Percentiles rank a stretch among this genome's conserved stretches.
Conservation (phyloP, 2,329 filamentous ascomycete genomes). For the Trichoderma brevicompactum region DNA sequence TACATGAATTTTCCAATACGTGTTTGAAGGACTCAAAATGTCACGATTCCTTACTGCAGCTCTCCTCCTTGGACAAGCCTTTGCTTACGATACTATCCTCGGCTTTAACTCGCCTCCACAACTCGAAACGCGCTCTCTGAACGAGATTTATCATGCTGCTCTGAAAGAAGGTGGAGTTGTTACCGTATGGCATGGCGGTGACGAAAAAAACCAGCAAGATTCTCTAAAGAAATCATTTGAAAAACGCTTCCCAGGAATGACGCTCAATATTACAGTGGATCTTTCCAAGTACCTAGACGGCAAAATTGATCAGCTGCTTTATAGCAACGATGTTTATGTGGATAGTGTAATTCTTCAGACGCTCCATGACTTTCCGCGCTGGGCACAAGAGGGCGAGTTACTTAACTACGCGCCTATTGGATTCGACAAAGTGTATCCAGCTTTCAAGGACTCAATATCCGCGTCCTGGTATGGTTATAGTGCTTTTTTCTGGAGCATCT, state of each 20-base stretch:
- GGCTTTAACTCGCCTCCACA: conserved; percentile 32
- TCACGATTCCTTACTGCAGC: background rate
- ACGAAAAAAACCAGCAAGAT: conserved; percentile 48
- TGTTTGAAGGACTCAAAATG: background rate
- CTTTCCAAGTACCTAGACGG: conserved; percentile 60
- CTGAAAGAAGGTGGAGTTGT: conserved; percentile 52
- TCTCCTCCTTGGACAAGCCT: conserved; percentile 26
- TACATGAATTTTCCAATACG: too few species aligned
- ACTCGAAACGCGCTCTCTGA: conserved; percentile 52
- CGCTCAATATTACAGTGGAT: conserved; percentile 58
- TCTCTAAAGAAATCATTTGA: conserved; percentile 51
- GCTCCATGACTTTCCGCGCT: conserved; percentile 56
- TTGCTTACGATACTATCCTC: conserved; percentile 36
- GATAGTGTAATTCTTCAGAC: conserved; percentile 57
- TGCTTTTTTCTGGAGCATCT: conserved; percentile 45
- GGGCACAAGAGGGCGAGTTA: conserved; percentile 53
- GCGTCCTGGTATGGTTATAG: conserved; percentile 49
- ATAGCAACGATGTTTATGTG: conserved; percentile 43
- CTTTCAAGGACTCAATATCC: conserved; percentile 48
- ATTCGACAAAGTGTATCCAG: conserved; percentile 49
- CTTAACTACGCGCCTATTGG: conserved; percentile 54
- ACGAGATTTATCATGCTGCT: conserved; percentile 56
- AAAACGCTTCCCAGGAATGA: conserved; percentile 53
- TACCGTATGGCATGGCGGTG: conserved; percentile 55
- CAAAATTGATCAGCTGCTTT: conserved; percentile 52